Evolutionary conservation across 257 asterid species (phyloP).

Genomic region (Solanum sejunctum): DNA sequence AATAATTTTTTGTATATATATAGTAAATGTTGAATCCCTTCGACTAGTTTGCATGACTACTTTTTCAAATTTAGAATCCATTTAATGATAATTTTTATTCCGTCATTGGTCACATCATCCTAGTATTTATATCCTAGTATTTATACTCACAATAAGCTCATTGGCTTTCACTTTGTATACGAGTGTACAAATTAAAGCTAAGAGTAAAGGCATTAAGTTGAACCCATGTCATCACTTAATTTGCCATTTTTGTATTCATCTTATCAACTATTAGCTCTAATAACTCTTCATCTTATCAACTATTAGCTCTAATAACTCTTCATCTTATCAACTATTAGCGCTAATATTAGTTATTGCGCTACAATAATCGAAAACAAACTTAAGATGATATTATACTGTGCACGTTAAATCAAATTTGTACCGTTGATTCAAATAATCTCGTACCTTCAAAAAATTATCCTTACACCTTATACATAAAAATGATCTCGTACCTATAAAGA

Average conservation of each 20-base stretch:
- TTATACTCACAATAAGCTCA: neutral
- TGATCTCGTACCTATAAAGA: too few relatives aligned
- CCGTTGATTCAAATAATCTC: neutral
- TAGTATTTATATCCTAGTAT: neutral
- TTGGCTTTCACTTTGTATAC: neutral
- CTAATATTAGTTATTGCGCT: neutral
- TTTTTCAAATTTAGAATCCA: too few relatives aligned
- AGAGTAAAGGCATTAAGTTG: neutral
- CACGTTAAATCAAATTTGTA: neutral
- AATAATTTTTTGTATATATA: too few relatives aligned
- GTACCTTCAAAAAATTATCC: neutral
- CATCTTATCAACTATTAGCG: too few relatives aligned
- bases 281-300: too few relatives aligned
- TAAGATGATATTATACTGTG: neutral
- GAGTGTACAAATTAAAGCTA: neutral
- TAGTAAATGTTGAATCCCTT: too few relatives aligned
- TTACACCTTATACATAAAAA: neutral
- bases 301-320: too few relatives aligned
- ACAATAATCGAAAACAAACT: neutral
- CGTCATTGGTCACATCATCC: too few relatives aligned
- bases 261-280: neutral
- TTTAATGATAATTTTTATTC: too few relatives aligned
- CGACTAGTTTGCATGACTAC: too few relatives aligned
- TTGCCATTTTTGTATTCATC: neutral
- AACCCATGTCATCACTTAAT: neutral